Base-by-base conservation (phyloP, 1,139 yeast genomes). In the Kurtzmaniella quercitrusa region DNA sequence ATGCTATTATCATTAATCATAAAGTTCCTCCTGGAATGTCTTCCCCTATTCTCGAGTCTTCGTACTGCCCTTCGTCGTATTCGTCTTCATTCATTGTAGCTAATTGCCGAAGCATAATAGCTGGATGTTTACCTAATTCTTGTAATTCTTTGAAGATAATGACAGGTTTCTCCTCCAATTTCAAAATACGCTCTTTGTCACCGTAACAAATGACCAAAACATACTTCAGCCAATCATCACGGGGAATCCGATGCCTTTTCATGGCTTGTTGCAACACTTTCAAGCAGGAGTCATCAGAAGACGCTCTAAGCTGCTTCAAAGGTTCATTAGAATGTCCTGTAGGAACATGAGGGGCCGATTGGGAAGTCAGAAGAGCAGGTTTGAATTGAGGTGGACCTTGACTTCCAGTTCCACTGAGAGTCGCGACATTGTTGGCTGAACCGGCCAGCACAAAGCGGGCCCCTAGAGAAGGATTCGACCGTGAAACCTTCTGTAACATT, bases 141-240 rank as follows among this genome's bases (percentile, higher is more conserved):
- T 83, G 93, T 38, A 93, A 68, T 56, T 86, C 96, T 59, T 88
- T 87, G 59, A 88, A 88, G n/a, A 91, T 82, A 23, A 80, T 73
- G 14, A 91, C 93, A 0, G 98, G 98, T 58, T 82, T 86, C 56
- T 93, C 98, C 30, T 88, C 88, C 50, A 87, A 70, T 38, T 87
- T 88, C 40, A 93, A 65, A 15, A 89, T 81, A 19, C 98, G 70
- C 56, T 93, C 98, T 55, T 85, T 84, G 59, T 89, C 96, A 16
- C 94, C 96, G 59, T 88, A 89, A 57, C 95, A 87, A 14, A 93
- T 87, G 21, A 91, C 91, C 44, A 93, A 69, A 1, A 93, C 96
- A 57, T 89, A 91, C 53, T 88, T 86, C 43, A 86, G 76, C 94
- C 96, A 87, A 58, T 89, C 96, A 42, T 80, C 84, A 33, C 83